Evolutionary conservation across 495 filamentous ascomycete species (phyloP).

Genomic region (Penicillium silybi): DNA sequence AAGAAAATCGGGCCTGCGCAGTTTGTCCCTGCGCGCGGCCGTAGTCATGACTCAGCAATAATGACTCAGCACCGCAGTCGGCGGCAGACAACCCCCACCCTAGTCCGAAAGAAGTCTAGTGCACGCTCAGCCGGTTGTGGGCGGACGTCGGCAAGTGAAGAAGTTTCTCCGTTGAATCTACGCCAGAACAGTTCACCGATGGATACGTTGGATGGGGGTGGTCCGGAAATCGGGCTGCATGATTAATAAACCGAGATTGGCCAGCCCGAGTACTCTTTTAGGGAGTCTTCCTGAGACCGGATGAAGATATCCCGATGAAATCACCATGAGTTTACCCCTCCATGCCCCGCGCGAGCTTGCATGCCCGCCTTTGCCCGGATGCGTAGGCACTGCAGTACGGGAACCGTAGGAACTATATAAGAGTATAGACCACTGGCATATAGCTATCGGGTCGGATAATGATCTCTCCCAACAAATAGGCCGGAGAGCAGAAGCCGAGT

Average conservation of each 20-base stretch:
- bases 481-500: conserved; percentile 21
- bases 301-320: conserved; percentile 3
- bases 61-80: neutral
- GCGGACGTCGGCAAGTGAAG: conserved; percentile 16
- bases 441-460: conserved; percentile 22
- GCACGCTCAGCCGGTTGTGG: conserved; percentile 9
- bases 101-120: conserved; percentile 20
- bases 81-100: conserved; percentile 22
- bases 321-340: conserved; percentile 27
- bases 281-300: neutral
- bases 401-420: neutral
- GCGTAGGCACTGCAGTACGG: neutral
- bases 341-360: conserved; percentile 32
- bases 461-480: conserved; percentile 1
- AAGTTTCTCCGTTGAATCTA: conserved; percentile 24
- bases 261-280: neutral
- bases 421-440: neutral
- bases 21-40: neutral
- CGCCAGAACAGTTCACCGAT: conserved; percentile 32
- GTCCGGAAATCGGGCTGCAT: neutral
- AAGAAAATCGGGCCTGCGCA: neutral
- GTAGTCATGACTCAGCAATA: neutral
- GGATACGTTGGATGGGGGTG: conserved; percentile 8
- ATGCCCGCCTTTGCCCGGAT: neutral
- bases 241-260: neutral